phyloP scores from a whole-genome alignment of 1,139 yeast species.

The Insectozyma bohioensis region DNA sequence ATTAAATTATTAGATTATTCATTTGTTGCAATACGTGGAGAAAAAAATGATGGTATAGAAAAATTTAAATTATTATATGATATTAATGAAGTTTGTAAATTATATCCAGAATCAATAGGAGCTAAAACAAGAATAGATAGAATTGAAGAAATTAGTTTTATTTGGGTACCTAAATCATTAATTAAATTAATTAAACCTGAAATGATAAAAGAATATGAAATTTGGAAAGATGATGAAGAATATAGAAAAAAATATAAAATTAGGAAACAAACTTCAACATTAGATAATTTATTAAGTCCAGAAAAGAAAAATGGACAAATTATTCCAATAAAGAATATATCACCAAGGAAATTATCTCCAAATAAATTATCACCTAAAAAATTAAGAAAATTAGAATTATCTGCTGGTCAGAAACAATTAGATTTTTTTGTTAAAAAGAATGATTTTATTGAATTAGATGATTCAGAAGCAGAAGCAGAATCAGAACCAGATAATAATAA shows the following conservation, averaged over 20 bases:
- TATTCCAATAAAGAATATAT: neutral
- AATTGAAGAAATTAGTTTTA: conserved; percentile 7
- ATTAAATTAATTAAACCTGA: conserved; percentile 13
- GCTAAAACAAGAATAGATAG: conserved; percentile 6
- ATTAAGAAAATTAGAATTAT: neutral
- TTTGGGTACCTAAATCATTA: conserved; percentile 20
- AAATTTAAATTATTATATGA: conserved; percentile 13
- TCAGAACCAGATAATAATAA: no score
- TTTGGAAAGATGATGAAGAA: conserved; percentile 7
- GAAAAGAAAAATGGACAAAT: no score
- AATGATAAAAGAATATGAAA: conserved; percentile 12
- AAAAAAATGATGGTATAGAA: conserved; percentile 11
- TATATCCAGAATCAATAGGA: conserved; percentile 11
- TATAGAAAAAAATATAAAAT: conserved; percentile 6
- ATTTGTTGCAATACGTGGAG: conserved; percentile 1
- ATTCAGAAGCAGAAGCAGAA: no score
- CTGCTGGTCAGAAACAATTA: conserved; percentile 2
- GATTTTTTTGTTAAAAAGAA: no score
- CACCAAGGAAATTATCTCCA: neutral
- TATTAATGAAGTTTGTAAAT: conserved; percentile 5
- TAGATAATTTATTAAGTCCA: no score
- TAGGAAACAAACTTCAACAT: conserved; percentile 12
- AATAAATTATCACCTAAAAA: conserved; percentile 1
- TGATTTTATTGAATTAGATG: no score
- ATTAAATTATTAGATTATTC: neutral